Conservation (phyloP, 208 protist genomes). For the Crithidia bombi region DNA sequence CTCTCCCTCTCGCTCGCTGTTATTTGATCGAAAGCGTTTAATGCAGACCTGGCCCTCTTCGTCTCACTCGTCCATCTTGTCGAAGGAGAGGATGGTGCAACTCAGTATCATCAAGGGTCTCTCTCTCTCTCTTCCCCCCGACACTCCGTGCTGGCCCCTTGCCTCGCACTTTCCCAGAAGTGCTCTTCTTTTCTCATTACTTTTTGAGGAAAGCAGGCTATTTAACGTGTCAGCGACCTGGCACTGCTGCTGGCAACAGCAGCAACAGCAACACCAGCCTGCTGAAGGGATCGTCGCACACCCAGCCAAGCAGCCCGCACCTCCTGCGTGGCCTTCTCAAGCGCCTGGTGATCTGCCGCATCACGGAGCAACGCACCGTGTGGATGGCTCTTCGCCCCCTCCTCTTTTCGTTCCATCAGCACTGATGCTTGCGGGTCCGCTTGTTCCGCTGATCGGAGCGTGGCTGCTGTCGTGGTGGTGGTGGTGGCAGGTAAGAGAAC, state of each 20-base stretch:
- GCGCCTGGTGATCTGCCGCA: not conserved
- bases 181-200: not conserved
- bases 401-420: not conserved
- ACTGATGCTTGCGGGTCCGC: no score
- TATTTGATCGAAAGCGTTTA: no score
- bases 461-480: not conserved
- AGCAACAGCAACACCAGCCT: conserved; percentile 2
- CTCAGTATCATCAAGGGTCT: no score
- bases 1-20: no score
- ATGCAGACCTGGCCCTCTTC: no score
- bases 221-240: no score
- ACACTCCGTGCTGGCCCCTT: no score
- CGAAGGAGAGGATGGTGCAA: no score
- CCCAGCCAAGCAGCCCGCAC: not conserved
- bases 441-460: no score
- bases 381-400: not conserved
- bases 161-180: no score
- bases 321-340: not conserved
- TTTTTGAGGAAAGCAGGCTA: not conserved
- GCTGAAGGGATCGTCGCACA: conserved; percentile 1
- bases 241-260: not conserved
- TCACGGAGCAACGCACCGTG: not conserved
- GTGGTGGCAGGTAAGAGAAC: not conserved
- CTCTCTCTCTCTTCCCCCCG: no score
- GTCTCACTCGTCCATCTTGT: no score